Percentiles rank a stretch among this genome's conserved stretches.
These are phyloP conservation scores for Pistacia integerrima DNA, from an alignment of 345 rosid genomes.

Conservation along the genomic window DNA sequence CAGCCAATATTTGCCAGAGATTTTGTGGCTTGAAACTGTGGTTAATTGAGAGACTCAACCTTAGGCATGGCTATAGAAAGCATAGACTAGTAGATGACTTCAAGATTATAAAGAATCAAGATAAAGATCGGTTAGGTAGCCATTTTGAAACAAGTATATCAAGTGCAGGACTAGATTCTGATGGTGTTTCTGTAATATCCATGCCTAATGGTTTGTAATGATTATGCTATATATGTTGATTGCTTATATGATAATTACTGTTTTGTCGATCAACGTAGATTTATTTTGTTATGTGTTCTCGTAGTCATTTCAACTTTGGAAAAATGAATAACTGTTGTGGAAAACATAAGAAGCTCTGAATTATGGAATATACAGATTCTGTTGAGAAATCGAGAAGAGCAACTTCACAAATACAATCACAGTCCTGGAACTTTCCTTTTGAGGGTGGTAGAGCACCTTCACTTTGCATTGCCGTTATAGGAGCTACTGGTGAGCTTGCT, in stretches of 20 bases:
- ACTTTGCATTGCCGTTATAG: slow-evolving; percentile 72
- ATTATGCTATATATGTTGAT: background rate
- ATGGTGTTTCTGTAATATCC: slow-evolving; percentile 18
- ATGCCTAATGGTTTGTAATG: slow-evolving; percentile 25
- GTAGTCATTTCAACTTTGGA: background rate
- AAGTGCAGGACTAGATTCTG: slow-evolving; percentile 29
- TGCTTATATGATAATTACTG: slow-evolving; percentile 3
- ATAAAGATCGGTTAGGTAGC: slow-evolving; percentile 20
- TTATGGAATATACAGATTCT: slow-evolving; percentile 23
- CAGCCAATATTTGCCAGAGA: slow-evolving; percentile 36
- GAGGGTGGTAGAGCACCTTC: slow-evolving; percentile 44
- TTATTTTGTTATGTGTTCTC: background rate
- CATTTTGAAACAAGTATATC: slow-evolving; percentile 36
- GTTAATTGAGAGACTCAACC: slow-evolving; percentile 41
- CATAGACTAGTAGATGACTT: slow-evolving; percentile 34
- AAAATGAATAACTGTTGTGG: background rate
- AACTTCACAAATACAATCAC: slow-evolving; percentile 27
- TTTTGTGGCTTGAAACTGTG: slow-evolving; percentile 51
- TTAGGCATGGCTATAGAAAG: slow-evolving; percentile 30
- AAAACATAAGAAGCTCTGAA: background rate
- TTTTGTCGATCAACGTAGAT: background rate
- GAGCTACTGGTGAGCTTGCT: slow-evolving; percentile 83
- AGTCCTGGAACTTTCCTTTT: slow-evolving; percentile 27
- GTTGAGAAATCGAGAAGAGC: slow-evolving; percentile 17
- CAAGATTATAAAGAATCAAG: slow-evolving; percentile 37